Percentiles rank a stretch among this genome's conserved stretches.
These are phyloP conservation scores for Drechslera avenae DNA, from an alignment of 2,329 filamentous ascomycete species.

Conservation along the genomic window DNA sequence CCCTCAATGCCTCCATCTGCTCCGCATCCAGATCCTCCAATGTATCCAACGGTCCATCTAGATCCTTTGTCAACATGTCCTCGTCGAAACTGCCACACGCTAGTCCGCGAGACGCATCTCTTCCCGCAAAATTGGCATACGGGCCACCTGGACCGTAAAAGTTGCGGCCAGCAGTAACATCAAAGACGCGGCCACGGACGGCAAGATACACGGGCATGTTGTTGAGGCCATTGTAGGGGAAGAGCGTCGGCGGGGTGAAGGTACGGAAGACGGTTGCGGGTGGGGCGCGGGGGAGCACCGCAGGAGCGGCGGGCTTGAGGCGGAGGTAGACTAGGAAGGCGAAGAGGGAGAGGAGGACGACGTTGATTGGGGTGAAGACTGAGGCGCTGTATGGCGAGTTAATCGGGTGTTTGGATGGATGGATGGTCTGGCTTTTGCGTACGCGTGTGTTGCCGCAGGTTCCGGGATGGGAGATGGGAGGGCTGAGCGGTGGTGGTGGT, in stretches of 20 bases:
- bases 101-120: constrained; percentile 86
- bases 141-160: constrained; percentile 97
- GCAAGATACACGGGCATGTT: constrained; percentile 81
- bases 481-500: constrained; percentile 47
- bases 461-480: constrained; percentile 67
- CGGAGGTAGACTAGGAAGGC: constrained; percentile 63
- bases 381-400: constrained; percentile 52
- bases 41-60: constrained; percentile 80
- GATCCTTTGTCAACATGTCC: constrained; percentile 90
- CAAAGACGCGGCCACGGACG: constrained; percentile 90
- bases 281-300: constrained; percentile 60
- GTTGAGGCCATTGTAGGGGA: constrained; percentile 80
- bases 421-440: constrained; percentile 31
- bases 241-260: constrained; percentile 81
- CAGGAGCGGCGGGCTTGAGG: constrained; percentile 59
- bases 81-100: constrained; percentile 92
- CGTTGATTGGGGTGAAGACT: constrained; percentile 64
- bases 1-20: constrained; percentile 79
- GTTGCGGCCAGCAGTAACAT: constrained; percentile 83
- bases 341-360: constrained; percentile 64
- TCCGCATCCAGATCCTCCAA: constrained; percentile 73
- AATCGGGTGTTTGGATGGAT: constrained; percentile 10
- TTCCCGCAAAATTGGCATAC: constrained; percentile 93
- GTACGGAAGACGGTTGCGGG: constrained; percentile 83
- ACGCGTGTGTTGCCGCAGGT: constrained; percentile 53